A percentile compares a stretch with the other conserved stretches of the same genome.
phyloP scores from a whole-genome alignment of 371 early-diverging fungal genomes.

The Mortierella sp. region DNA sequence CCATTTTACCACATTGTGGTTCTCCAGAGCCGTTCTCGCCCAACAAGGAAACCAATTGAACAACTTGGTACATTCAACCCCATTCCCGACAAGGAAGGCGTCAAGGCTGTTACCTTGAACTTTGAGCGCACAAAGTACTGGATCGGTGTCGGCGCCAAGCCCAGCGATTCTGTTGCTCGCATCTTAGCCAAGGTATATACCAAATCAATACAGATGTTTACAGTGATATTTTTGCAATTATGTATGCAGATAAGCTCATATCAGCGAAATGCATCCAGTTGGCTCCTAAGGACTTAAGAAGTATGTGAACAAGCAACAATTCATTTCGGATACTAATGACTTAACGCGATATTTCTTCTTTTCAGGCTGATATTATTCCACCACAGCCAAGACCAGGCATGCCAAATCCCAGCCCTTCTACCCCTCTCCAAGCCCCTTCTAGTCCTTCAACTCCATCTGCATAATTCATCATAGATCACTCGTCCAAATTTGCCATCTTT shows the following conservation, averaged over 20 bases:
- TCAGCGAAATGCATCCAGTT: neutral
- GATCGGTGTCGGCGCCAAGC: constrained; percentile 96
- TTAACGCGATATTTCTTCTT: neutral
- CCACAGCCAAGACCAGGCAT: constrained; percentile 71
- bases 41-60: constrained; percentile 93
- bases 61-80: constrained; percentile 94
- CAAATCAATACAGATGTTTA: too few relatives aligned
- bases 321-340: neutral
- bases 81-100: constrained; percentile 77
- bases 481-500: neutral
- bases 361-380: constrained; percentile 71
- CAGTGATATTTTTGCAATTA: neutral
- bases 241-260: neutral
- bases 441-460: constrained; percentile 37
- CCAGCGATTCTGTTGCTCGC: constrained; percentile 87
- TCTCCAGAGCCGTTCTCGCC: constrained; percentile 83
- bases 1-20: constrained; percentile 97
- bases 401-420: constrained; percentile 59
- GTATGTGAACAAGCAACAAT: neutral
- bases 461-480: constrained; percentile 23
- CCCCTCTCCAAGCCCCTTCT: constrained; percentile 39
- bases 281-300: neutral
- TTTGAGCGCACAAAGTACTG: constrained; percentile 95
- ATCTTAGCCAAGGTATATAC: constrained; percentile 91
- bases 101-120: constrained; percentile 89